These are phyloP conservation scores for Clonostachys solani DNA, from an alignment of 2,329 filamentous ascomycete genomes.

Conservation along the genomic window DNA sequence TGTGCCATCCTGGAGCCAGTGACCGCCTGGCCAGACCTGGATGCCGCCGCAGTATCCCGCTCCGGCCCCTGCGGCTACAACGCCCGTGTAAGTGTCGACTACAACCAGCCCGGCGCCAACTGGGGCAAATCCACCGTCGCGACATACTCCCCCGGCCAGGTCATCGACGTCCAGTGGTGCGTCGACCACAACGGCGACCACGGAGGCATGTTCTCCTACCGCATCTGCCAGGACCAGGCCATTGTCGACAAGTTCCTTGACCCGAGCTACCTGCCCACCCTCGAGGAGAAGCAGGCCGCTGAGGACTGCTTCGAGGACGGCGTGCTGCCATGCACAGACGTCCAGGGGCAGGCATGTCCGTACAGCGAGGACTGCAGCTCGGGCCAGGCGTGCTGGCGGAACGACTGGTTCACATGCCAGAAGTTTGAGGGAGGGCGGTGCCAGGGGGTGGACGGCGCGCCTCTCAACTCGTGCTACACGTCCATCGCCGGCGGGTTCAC, in stretches of 20 bases:
- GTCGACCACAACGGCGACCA: conserved; percentile 53
- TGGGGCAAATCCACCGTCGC: conserved; percentile 38
- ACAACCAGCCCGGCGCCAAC: conserved; percentile 37
- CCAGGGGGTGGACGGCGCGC: conserved; percentile 39
- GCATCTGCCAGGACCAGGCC: conserved; percentile 45
- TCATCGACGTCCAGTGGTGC: conserved; percentile 48
- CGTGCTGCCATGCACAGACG: conserved; percentile 41
- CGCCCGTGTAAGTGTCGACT: conserved; percentile 46
- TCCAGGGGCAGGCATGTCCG: conserved; percentile 40
- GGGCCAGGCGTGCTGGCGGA: conserved; percentile 38
- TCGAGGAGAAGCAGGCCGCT: conserved; percentile 46
- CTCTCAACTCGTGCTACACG: conserved; percentile 40
- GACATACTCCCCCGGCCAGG: conserved; percentile 38
- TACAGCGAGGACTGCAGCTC: conserved; percentile 41
- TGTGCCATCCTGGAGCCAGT: conserved; percentile 52
- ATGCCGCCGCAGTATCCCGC: conserved; percentile 36
- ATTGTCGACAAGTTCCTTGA: conserved; percentile 45
- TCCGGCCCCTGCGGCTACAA: conserved; percentile 51
- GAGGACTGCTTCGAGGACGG: conserved; percentile 48
- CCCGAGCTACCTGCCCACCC: conserved; percentile 39
- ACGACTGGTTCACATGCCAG: conserved; percentile 53
- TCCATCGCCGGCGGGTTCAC: conserved; percentile 49
- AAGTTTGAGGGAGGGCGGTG: conserved; percentile 32
- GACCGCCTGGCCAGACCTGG: conserved; percentile 40
- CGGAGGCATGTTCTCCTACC: conserved; percentile 52